Evolutionary conservation across 768 basidiomycete genomes (phyloP).

Genomic region (Phylloporus rhodoxanthus): DNA sequence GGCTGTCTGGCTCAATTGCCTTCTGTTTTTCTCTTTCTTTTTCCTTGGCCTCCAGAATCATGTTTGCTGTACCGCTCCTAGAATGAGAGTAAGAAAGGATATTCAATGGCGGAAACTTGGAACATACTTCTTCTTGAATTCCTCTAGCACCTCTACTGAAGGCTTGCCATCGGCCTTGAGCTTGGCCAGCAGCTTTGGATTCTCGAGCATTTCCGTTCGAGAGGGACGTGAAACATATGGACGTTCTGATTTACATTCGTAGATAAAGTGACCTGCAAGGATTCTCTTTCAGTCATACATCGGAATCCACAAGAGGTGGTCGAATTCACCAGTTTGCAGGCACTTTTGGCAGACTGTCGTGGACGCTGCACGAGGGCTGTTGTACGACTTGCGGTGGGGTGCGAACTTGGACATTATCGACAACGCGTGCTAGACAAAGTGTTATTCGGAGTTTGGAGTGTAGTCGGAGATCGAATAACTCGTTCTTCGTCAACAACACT

Average conservation of each 20-base stretch:
- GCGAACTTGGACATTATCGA: constrained; percentile 70
- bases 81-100: constrained; percentile 5
- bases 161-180: constrained; percentile 67
- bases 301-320: constrained; percentile 2
- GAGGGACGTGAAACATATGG: constrained; percentile 90
- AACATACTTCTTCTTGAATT: constrained; percentile 77
- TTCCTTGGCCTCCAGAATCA: constrained; percentile 78
- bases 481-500: background rate
- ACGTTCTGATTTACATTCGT: constrained; percentile 75
- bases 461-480: background rate
- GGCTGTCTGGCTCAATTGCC: constrained; percentile 23
- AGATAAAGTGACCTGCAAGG: constrained; percentile 77
- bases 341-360: constrained; percentile 83
- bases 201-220: constrained; percentile 79
- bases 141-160: constrained; percentile 81
- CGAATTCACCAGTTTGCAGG: constrained; percentile 49
- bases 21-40: constrained; percentile 55
- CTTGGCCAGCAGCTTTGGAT: constrained; percentile 62
- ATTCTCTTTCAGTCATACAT: background rate
- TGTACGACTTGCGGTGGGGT: constrained; percentile 59
- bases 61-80: constrained; percentile 77
- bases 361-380: constrained; percentile 56
- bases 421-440: background rate
- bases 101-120: background rate
- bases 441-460: constrained; percentile 6